phyloP scores from a whole-genome alignment of 345 rosid genomes.

The Sonneratia alba region DNA sequence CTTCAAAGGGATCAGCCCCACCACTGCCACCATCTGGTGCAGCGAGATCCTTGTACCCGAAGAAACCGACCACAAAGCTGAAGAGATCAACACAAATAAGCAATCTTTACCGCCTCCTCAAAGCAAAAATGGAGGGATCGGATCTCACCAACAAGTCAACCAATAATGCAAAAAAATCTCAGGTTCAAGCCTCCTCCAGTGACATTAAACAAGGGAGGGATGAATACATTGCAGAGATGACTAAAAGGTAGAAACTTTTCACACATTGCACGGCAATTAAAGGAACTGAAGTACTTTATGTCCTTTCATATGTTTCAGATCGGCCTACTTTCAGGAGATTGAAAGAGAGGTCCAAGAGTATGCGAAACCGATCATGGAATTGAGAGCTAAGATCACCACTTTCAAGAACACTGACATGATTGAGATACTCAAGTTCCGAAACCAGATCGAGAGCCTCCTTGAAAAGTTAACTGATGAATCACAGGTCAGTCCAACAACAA shows the following conservation, averaged over 20 bases:
- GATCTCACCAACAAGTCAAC: conserved; percentile 20
- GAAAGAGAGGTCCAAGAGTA: conserved; percentile 64
- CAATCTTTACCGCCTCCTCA: conserved; percentile 51
- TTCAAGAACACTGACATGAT: conserved; percentile 71
- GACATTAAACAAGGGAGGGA: conserved; percentile 80
- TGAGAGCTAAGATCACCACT: conserved; percentile 43
- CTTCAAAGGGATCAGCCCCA: conserved; percentile 5
- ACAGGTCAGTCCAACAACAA: conserved; percentile 32
- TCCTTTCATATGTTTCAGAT: conserved; percentile 30
- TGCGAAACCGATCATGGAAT: conserved; percentile 41
- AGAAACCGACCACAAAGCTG: conserved; percentile 59
- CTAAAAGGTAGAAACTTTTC: conserved; percentile 40
- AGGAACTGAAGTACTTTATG: not conserved
- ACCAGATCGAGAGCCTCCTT: conserved; percentile 57
- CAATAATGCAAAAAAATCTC: conserved; percentile 20
- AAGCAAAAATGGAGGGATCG: conserved; percentile 60
- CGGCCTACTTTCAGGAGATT: conserved; percentile 79
- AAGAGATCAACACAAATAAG: conserved; percentile 74
- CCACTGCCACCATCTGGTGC: conserved; percentile 43
- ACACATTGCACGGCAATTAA: not conserved
- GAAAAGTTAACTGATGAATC: conserved; percentile 80
- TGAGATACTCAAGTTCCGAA: conserved; percentile 59
- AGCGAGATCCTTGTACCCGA: conserved; percentile 41
- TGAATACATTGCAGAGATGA: conserved; percentile 83
- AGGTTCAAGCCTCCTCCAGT: conserved; percentile 12